Percentiles rank a stretch among this genome's conserved stretches.
These are phyloP conservation scores for Sugiyamaella qingdaonensis DNA, from an alignment of 805 yeast genomes.

Conservation along the genomic window DNA sequence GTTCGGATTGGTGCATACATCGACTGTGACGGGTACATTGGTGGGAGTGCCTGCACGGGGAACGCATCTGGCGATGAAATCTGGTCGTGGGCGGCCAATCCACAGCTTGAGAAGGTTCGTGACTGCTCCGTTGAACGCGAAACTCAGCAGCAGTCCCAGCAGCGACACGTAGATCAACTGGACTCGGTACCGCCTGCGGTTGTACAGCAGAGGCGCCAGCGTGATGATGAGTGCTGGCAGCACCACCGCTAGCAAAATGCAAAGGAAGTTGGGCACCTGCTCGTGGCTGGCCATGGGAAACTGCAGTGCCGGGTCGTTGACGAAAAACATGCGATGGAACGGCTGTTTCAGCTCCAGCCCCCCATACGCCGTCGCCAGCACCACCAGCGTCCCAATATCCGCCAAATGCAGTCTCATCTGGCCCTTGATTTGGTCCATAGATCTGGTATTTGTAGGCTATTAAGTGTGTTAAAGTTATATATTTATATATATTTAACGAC, in stretches of 20 bases:
- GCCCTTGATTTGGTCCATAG: neutral
- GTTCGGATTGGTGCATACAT: slow-evolving; percentile 35
- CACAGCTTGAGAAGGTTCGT: slow-evolving; percentile 76
- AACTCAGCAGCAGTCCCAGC: slow-evolving; percentile 60
- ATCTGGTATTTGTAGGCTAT: no score
- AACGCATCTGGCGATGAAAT: slow-evolving; percentile 77
- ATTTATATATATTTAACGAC: no score
- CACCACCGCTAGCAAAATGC: slow-evolving; percentile 35
- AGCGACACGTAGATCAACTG: slow-evolving; percentile 59
- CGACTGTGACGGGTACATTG: slow-evolving; percentile 28
- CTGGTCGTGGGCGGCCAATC: slow-evolving; percentile 91
- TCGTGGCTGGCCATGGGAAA: slow-evolving; percentile 79
- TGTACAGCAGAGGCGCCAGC: slow-evolving; percentile 28
- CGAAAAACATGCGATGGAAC: slow-evolving; percentile 69
- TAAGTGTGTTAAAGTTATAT: no score
- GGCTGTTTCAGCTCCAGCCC: slow-evolving; percentile 40
- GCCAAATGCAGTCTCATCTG: slow-evolving; percentile 8
- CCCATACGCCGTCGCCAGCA: slow-evolving; percentile 8
- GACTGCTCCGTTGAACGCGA: slow-evolving; percentile 54
- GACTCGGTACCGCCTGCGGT: slow-evolving; percentile 20
- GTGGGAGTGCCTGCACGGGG: slow-evolving; percentile 59
- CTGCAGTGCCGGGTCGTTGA: slow-evolving; percentile 70
- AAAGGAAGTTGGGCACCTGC: slow-evolving; percentile 54
- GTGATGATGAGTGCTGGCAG: slow-evolving; percentile 22
- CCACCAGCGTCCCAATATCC: slow-evolving; percentile 18